Conservation (phyloP, 164 flowering plant species). For the Akebia trifoliata region DNA sequence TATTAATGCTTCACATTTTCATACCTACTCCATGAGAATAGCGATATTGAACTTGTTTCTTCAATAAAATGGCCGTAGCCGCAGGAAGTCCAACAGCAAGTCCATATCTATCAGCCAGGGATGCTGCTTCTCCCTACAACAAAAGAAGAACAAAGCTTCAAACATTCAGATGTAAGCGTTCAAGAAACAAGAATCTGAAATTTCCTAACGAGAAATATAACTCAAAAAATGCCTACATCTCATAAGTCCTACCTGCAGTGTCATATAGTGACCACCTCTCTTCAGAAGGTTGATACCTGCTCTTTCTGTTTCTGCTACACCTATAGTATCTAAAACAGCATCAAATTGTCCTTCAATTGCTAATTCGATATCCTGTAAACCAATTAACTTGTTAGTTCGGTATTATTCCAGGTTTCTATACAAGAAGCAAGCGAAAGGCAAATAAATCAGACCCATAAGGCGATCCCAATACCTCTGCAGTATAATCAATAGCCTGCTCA, state of each 20-base stretch:
- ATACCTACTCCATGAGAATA: constrained; percentile 90
- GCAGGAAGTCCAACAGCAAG: constrained; percentile 66
- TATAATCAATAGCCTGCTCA: constrained; percentile 88
- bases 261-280: constrained; percentile 94
- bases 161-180: background rate
- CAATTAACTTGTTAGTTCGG: constrained; percentile 1
- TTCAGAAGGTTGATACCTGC: constrained; percentile 61
- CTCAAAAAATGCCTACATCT: constrained; percentile 4
- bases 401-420: background rate
- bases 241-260: constrained; percentile 90
- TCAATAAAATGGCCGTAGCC: constrained; percentile 55
- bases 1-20: background rate
- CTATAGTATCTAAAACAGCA: constrained; percentile 95
- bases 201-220: background rate
- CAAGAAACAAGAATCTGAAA: background rate
- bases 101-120: constrained; percentile 80
- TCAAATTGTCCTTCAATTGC: constrained; percentile 71
- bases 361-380: constrained; percentile 61
- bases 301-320: constrained; percentile 77
- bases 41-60: constrained; percentile 74
- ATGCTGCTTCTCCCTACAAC: constrained; percentile 85
- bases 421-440: background rate
- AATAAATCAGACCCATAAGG: background rate
- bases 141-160: constrained; percentile 10
- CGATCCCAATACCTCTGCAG: constrained; percentile 52